A percentile compares a stretch with the other conserved stretches of the same genome.
Evolutionary conservation across 345 rosid genomes (phyloP).

Genomic region (Cardamine chenopodiifolia): DNA sequence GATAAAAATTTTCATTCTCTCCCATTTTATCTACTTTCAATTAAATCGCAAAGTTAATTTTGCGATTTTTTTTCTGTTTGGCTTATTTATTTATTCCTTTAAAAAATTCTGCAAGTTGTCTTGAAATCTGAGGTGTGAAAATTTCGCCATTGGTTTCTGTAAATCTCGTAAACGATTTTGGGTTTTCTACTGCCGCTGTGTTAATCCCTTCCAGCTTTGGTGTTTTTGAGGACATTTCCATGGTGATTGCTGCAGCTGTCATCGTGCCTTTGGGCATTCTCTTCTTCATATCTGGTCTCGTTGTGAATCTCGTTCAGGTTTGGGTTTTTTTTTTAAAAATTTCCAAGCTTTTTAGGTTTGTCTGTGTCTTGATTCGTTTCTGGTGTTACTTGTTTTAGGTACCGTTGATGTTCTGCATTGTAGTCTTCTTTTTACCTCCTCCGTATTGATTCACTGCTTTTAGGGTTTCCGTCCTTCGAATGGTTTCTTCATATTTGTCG

Average conservation of each 20-base stretch:
- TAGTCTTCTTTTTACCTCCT: slow-evolving; percentile 9
- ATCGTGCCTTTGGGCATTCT: slow-evolving; percentile 80
- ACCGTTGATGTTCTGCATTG: slow-evolving; percentile 19
- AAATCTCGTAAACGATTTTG: slow-evolving; percentile 26
- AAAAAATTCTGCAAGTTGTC: slow-evolving; percentile 20
- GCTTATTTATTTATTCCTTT: neutral
- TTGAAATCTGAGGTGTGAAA: slow-evolving; percentile 34
- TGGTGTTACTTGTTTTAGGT: neutral
- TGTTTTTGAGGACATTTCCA: slow-evolving; percentile 31
- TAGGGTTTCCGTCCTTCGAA: slow-evolving; percentile 18
- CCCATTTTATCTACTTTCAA: slow-evolving; percentile 11
- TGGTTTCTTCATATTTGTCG: slow-evolving; percentile 4
- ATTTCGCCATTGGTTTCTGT: slow-evolving; percentile 12
- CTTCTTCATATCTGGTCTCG: slow-evolving; percentile 86
- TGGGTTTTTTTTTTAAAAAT: slow-evolving; percentile 37
- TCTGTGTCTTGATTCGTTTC: slow-evolving; percentile 1
- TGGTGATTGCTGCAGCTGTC: slow-evolving; percentile 82
- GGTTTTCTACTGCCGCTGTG: neutral
- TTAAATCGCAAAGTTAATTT: slow-evolving; percentile 19
- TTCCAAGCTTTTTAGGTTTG: slow-evolving; percentile 6
- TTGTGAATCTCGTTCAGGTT: slow-evolving; percentile 92
- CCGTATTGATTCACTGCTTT: slow-evolving; percentile 27
- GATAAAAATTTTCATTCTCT: neutral
- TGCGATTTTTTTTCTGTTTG: slow-evolving; percentile 18
- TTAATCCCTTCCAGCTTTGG: slow-evolving; percentile 9